Evolutionary conservation across 441 rosid genomes (phyloP).

Genomic region (Macaranga tanarius): DNA sequence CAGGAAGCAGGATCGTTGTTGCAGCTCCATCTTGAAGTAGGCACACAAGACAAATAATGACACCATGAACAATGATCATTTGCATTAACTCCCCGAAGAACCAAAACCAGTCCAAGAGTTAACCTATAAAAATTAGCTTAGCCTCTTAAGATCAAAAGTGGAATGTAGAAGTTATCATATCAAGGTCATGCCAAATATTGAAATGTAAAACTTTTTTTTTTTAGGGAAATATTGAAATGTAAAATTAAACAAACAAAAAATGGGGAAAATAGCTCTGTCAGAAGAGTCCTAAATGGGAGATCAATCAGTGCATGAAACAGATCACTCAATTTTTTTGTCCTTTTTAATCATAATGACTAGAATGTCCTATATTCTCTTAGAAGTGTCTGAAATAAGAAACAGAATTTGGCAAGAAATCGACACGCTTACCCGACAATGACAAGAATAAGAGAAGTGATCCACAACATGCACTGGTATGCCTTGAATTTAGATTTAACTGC

Average conservation of each 20-base stretch:
- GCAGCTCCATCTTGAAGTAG: conserved; percentile 87
- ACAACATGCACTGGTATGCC: conserved; percentile 57
- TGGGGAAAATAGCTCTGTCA: no score
- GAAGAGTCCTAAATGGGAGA: no score
- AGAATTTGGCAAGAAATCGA: neutral
- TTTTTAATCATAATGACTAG: neutral
- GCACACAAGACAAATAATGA: conserved; percentile 82
- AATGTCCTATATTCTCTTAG: neutral
- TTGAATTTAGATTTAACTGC: conserved; percentile 51
- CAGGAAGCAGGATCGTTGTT: conserved; percentile 56
- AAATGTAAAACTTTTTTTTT: neutral
- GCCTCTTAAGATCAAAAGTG: conserved; percentile 9
- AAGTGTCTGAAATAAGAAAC: neutral
- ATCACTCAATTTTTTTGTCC: neutral
- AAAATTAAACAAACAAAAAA: neutral
- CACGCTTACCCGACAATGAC: conserved; percentile 61
- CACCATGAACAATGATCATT: conserved; percentile 94
- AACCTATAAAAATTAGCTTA: conserved; percentile 40
- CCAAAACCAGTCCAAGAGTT: conserved; percentile 51
- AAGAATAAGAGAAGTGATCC: conserved; percentile 61
- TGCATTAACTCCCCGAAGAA: conserved; percentile 76
- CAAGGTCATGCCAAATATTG: neutral
- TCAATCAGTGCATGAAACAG: neutral
- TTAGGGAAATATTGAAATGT: neutral
- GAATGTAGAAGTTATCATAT: neutral